phyloP scores from a whole-genome alignment of 345 rosid species.

The Brassica nigra region DNA sequence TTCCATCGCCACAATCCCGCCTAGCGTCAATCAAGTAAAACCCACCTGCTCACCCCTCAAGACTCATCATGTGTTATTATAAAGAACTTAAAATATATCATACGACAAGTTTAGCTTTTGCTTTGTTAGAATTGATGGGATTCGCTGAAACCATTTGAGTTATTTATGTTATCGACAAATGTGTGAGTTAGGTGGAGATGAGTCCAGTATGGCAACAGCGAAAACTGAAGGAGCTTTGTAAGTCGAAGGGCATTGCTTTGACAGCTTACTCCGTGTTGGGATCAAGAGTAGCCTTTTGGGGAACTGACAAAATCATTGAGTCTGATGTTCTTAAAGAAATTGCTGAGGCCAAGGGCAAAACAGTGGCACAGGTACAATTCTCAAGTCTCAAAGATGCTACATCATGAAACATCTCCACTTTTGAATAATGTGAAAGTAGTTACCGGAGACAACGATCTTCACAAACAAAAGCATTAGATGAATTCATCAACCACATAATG shows the following conservation, averaged over 20 bases:
- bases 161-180: neutral
- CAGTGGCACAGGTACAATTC: conserved; percentile 68
- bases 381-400: neutral
- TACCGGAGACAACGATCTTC: neutral
- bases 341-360: conserved; percentile 64
- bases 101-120: neutral
- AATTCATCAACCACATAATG: neutral
- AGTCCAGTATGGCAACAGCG: conserved; percentile 88
- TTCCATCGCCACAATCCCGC: conserved; percentile 65
- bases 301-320: conserved; percentile 65
- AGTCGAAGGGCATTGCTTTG: conserved; percentile 50
- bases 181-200: conserved; percentile 67
- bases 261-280: conserved; percentile 71
- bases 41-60: neutral
- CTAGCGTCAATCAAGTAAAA: conserved; percentile 75
- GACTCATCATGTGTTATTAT: neutral
- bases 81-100: too few relatives aligned
- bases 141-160: neutral
- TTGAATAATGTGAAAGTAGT: neutral
- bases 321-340: conserved; percentile 63
- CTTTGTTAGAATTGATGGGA: neutral
- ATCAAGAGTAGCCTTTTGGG: conserved; percentile 65
- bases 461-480: neutral
- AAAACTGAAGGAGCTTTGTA: conserved; percentile 61
- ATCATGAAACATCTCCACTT: neutral